Conservation (phyloP, 495 filamentous ascomycete species). For the Penicillium psychrofluorescens region DNA sequence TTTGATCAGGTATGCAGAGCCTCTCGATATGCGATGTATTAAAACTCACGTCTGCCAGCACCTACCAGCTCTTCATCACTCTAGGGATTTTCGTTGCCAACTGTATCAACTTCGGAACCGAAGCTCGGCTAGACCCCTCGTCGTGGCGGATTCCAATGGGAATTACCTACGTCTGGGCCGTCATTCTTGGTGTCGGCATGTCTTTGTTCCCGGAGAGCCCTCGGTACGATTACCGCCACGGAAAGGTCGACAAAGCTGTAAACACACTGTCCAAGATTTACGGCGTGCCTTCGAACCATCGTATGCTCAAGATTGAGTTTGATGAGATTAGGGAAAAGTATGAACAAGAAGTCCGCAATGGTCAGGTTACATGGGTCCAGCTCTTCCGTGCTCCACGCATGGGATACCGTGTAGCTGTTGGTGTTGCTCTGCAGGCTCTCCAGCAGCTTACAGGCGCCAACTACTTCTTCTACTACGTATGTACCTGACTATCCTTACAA, state of each 20-base stretch:
- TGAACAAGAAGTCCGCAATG: conserved; percentile 43
- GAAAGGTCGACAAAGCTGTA: conserved; percentile 53
- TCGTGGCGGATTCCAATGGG: conserved; percentile 80
- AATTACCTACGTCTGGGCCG: conserved; percentile 63
- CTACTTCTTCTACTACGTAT: conserved; percentile 70
- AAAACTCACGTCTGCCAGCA: conserved; percentile 9
- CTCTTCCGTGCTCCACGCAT: conserved; percentile 61
- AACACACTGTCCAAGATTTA: conserved; percentile 60
- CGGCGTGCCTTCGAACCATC: conserved; percentile 54
- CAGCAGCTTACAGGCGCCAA: conserved; percentile 36
- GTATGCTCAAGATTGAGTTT: conserved; percentile 57
- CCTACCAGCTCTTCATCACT: conserved; percentile 83
- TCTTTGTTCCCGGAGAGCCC: conserved; percentile 67
- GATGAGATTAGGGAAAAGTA: conserved; percentile 54
- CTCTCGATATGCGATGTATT: neutral
- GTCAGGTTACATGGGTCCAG: conserved; percentile 20
- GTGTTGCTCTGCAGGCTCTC: conserved; percentile 53
- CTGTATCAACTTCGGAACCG: conserved; percentile 73
- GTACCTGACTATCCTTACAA: too few species aligned
- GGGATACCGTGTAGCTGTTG: conserved; percentile 58
- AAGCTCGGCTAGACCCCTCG: conserved; percentile 27
- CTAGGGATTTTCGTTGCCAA: conserved; percentile 74
- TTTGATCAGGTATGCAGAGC: conserved; percentile 42
- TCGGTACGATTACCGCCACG: conserved; percentile 58
- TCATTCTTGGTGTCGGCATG: conserved; percentile 62